phyloP scores from a whole-genome alignment of 495 filamentous ascomycete genomes.

The Xylaria grammica region DNA sequence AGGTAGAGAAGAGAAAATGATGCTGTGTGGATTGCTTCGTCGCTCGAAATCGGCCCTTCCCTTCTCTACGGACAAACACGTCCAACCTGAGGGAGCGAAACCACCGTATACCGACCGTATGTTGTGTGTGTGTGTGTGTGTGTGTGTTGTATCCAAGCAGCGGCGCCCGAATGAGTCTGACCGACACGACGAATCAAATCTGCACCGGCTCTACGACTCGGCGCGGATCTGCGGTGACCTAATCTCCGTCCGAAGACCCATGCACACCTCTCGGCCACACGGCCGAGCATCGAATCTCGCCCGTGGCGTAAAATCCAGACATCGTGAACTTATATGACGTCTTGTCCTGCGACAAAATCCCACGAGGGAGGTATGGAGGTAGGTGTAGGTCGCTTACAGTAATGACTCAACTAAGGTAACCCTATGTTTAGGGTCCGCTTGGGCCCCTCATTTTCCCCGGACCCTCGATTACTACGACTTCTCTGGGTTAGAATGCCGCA shows the following conservation, averaged over 20 bases:
- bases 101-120: too few species aligned
- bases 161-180: too few species aligned
- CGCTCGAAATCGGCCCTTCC: neutral
- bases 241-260: neutral
- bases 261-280: neutral
- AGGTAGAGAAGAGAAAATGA: neutral
- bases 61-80: neutral
- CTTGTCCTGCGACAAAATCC: neutral
- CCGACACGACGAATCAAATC: too few species aligned
- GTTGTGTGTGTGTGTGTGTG: too few species aligned
- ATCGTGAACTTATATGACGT: neutral
- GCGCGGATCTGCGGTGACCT: neutral
- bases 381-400: too few species aligned
- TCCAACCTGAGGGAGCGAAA: too few species aligned
- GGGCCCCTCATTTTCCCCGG: slow-evolving; percentile 5
- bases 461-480: too few species aligned
- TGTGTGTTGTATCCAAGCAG: too few species aligned
- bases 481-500: neutral
- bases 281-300: neutral
- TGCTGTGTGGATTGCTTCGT: neutral
- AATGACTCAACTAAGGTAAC: neutral
- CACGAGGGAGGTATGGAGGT: too few species aligned
- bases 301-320: neutral
- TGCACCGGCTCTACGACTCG: neutral
- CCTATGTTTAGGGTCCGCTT: neutral